phyloP scores from a whole-genome alignment of 2,329 filamentous ascomycete genomes.

The Leptographium procerum region DNA sequence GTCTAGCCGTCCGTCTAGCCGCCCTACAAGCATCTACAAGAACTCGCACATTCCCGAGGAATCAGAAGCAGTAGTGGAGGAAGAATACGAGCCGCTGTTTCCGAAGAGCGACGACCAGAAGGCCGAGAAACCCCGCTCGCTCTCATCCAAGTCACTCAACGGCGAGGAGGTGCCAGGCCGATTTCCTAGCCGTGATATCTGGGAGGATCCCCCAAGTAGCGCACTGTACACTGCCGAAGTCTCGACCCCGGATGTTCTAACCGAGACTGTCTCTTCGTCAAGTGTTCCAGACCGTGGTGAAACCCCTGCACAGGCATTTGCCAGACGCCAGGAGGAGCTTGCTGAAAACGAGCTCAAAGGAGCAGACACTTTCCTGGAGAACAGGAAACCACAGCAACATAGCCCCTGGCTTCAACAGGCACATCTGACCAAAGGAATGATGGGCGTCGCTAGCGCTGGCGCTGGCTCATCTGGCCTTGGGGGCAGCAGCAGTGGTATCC shows the following conservation, averaged over 20 bases:
- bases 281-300: slow-evolving; percentile 29
- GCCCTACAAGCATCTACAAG: slow-evolving; percentile 50
- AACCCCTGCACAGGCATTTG: slow-evolving; percentile 54
- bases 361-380: slow-evolving; percentile 8
- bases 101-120: slow-evolving; percentile 58
- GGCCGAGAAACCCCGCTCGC: slow-evolving; percentile 21
- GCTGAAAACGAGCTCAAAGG: slow-evolving; percentile 34
- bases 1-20: slow-evolving; percentile 10
- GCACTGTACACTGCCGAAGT: slow-evolving; percentile 71
- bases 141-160: slow-evolving; percentile 27
- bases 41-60: slow-evolving; percentile 39
- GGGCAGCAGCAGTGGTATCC: slow-evolving; percentile 24
- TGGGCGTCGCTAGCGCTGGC: not conserved
- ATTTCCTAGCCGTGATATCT: slow-evolving; percentile 92
- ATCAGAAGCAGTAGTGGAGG: slow-evolving; percentile 60
- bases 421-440: slow-evolving; percentile 35
- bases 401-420: slow-evolving; percentile 36
- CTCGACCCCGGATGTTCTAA: slow-evolving; percentile 57
- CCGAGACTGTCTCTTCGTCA: slow-evolving; percentile 12
- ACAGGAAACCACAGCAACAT: slow-evolving; percentile 35
- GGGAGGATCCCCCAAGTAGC: slow-evolving; percentile 91
- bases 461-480: not conserved
- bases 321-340: slow-evolving; percentile 53
- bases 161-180: slow-evolving; percentile 47
- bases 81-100: slow-evolving; percentile 93